phyloP scores from a whole-genome alignment of 2,329 filamentous ascomycete species.

The Apiospora saccharicola region DNA sequence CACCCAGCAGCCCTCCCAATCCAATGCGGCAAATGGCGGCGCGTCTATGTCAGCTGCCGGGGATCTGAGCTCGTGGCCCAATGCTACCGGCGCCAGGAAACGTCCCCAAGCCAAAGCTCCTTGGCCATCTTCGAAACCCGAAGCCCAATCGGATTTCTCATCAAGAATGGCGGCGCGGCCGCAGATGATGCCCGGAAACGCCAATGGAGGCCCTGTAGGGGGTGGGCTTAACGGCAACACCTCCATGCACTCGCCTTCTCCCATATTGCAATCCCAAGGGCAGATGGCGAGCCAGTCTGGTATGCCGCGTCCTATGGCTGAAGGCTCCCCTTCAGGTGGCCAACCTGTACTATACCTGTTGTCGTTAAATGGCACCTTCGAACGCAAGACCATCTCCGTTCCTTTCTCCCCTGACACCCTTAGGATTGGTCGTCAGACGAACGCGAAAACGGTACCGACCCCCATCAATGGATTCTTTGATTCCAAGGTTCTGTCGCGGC shows the following conservation, averaged over 20 bases:
- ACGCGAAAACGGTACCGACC: conserved; percentile 93
- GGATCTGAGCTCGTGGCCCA: conserved; percentile 61
- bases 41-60: conserved; percentile 54
- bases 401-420: conserved; percentile 94
- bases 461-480: conserved; percentile 95
- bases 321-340: conserved; percentile 67
- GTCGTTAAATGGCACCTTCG: conserved; percentile 95
- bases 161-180: background rate
- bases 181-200: conserved; percentile 21
- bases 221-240: conserved; percentile 54
- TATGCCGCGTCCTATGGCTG: conserved; percentile 68
- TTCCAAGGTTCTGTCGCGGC: conserved; percentile 94
- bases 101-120: conserved; percentile 57
- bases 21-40: conserved; percentile 59
- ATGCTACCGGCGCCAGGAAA: conserved; percentile 56
- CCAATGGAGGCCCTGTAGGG: conserved; percentile 7
- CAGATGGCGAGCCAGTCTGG: conserved; percentile 51
- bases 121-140: conserved; percentile 58
- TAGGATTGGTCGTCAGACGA: conserved; percentile 94
- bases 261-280: conserved; percentile 47
- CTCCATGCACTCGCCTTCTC: conserved; percentile 48
- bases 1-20: conserved; percentile 13
- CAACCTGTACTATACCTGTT: conserved; percentile 85
- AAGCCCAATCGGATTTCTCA: conserved; percentile 35
- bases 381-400: conserved; percentile 93